phyloP scores from a whole-genome alignment of 495 filamentous ascomycete genomes.

The Neurospora sp. region DNA sequence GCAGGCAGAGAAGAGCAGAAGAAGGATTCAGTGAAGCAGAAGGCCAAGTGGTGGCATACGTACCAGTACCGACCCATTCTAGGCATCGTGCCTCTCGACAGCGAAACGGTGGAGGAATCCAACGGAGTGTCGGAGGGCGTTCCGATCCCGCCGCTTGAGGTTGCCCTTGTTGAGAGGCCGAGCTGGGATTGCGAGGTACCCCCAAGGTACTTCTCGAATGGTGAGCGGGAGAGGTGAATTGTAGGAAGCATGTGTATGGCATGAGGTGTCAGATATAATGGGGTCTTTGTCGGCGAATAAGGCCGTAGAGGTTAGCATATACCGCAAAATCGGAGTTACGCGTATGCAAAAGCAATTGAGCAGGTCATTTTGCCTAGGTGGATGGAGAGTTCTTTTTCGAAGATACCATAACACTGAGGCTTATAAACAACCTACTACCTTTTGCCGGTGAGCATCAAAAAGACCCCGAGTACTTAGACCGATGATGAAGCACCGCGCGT shows the following conservation, averaged over 20 bases:
- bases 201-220: conserved; percentile 57
- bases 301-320: not conserved
- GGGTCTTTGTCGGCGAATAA: not conserved
- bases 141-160: conserved; percentile 46
- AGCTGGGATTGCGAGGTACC: conserved; percentile 74
- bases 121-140: conserved; percentile 12
- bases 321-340: not conserved
- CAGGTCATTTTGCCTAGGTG: not conserved
- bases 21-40: conserved; percentile 13
- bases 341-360: not conserved
- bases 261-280: not conserved
- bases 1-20: conserved; percentile 9
- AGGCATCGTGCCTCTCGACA: conserved; percentile 64
- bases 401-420: not conserved
- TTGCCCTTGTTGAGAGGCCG: conserved; percentile 81
- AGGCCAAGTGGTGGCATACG: conserved; percentile 59
- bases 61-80: conserved; percentile 87
- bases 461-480: not conserved
- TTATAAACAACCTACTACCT: not conserved
- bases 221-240: conserved; percentile 35
- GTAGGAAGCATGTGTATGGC: not conserved
- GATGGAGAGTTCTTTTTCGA: not conserved
- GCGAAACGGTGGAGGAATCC: conserved; percentile 22
- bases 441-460: not conserved
- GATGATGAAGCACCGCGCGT: not conserved